Evolutionary conservation across 2,329 filamentous ascomycete species (phyloP), one percentile per base, ranked within the genome.

Genomic region (Mollisia scopiformis): DNA sequence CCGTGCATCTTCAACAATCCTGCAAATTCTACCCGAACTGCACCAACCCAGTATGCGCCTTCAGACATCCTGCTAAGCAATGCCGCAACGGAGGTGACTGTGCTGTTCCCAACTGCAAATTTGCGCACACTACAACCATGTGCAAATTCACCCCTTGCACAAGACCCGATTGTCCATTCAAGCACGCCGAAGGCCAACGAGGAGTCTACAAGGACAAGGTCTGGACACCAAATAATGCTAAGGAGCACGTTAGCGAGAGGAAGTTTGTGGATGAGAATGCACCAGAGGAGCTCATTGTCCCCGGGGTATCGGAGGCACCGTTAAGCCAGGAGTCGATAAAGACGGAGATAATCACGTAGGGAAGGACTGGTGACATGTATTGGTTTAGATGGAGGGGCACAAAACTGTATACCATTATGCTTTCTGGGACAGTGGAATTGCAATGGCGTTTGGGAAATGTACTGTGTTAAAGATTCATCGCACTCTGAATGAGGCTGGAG

Each of bases 31-130:
- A 87, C 75, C 92, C 93, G 61, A 92, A 96, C 78, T 97, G 93
- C 81, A 89, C 92, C 53, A 97, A 98, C 8, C 43, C 43, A 2
- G 83, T 86, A 68, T 99, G 95, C 74, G 86, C 91, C 1, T 99
- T 97, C 82, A 89, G 89, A 75, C 95, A 99, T 74, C 93, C 93
- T 0, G 85, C 84, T 28, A 92, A 92, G 85, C 82, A 92, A 25
- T 99, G 95, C 80, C 88, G 92, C 61, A 97, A 97, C 73, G 95
- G 95, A 28, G 90, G 89, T 51, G 92, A 94, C 73, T 99, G 95
- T 81, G 88, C 88, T 35, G 87, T 86, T 3, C 79, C 88, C 13
- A 87, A 88, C 62, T 99, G 95, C 85, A 93, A 92, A 69, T 99
- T 96, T 74, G 93, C 91, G 13, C 95, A 99, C 77, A 79, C 90